These are phyloP conservation scores for Tolypocladium inflatum DNA, from an alignment of 2,329 filamentous ascomycete species.

Conservation along the genomic window DNA sequence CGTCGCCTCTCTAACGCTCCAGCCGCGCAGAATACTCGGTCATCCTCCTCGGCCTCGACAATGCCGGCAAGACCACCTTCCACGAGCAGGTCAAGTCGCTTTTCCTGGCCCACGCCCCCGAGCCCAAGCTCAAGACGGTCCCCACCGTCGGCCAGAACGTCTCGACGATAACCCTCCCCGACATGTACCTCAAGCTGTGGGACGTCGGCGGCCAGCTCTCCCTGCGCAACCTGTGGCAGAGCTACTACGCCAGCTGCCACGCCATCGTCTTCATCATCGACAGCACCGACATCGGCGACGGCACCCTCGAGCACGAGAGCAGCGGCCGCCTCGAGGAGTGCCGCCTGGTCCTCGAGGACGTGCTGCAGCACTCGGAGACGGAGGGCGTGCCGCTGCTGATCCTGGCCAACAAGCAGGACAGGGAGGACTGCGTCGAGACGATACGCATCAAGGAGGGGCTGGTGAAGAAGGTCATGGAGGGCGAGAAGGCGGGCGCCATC, in stretches of 20 bases:
- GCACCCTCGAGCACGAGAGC: slow-evolving; percentile 46
- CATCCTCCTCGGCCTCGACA: slow-evolving; percentile 92
- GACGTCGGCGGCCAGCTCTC: slow-evolving; percentile 91
- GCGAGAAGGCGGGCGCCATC: slow-evolving; percentile 77
- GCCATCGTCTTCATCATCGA: slow-evolving; percentile 98
- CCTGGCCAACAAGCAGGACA: slow-evolving; percentile 93
- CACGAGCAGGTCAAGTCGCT: slow-evolving; percentile 92
- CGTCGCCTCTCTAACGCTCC: background rate
- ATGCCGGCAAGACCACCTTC: slow-evolving; percentile 96
- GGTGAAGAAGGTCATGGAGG: slow-evolving; percentile 91
- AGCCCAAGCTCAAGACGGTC: slow-evolving; percentile 72
- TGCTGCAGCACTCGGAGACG: slow-evolving; percentile 77
- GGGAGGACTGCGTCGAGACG: slow-evolving; percentile 95
- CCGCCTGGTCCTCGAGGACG: slow-evolving; percentile 77
- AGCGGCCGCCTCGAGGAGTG: slow-evolving; percentile 74
- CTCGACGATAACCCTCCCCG: slow-evolving; percentile 77
- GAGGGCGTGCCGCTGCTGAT: slow-evolving; percentile 88
- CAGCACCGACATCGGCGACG: slow-evolving; percentile 85
- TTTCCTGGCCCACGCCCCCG: slow-evolving; percentile 55
- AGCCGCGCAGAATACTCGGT: slow-evolving; percentile 75
- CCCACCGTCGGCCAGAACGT: slow-evolving; percentile 98
- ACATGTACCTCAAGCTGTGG: slow-evolving; percentile 98
- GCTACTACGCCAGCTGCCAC: slow-evolving; percentile 88
- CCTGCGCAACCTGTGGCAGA: slow-evolving; percentile 86
- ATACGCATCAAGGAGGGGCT: slow-evolving; percentile 95